These are phyloP conservation scores for Penicillium capsulatum DNA, from an alignment of 2,329 filamentous ascomycete genomes.

Conservation along the genomic window DNA sequence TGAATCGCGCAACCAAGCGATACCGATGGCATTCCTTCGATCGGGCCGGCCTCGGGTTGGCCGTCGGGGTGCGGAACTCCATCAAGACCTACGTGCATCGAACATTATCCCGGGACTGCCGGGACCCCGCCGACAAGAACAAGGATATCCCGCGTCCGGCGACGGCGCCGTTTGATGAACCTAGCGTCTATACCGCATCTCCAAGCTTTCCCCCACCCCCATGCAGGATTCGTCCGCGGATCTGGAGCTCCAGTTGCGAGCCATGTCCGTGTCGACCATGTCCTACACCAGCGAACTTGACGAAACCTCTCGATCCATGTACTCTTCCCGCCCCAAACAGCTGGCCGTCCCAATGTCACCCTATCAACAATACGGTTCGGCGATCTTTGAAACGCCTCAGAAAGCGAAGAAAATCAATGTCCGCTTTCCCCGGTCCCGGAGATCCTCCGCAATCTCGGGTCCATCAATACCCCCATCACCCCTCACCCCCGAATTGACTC, in stretches of 20 bases:
- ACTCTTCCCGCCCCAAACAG: constrained; percentile 21
- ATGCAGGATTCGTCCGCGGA: constrained; percentile 9
- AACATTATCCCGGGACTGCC: constrained; percentile 25
- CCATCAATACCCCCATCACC: background rate
- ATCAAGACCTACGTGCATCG: constrained; percentile 36
- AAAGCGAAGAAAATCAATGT: constrained; percentile 24
- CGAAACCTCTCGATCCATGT: constrained; percentile 4
- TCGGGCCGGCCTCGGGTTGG: constrained; percentile 17
- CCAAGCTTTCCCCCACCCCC: background rate
- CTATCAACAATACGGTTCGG: constrained; percentile 37
- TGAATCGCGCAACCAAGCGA: constrained; percentile 22
- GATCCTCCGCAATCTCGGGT: background rate
- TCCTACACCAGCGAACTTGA: constrained; percentile 6
- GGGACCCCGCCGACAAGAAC: constrained; percentile 16
- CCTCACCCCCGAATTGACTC: constrained; percentile 7
- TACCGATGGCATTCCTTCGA: constrained; percentile 26
- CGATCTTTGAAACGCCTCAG: constrained; percentile 33
- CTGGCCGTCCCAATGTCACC: constrained; percentile 33
- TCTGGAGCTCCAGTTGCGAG: constrained; percentile 6
- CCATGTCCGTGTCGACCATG: constrained; percentile 13
- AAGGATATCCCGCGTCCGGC: constrained; percentile 13
- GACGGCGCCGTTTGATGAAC: constrained; percentile 13
- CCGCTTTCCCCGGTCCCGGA: constrained; percentile 19
- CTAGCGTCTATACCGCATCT: background rate
- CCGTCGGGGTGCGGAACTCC: constrained; percentile 30